These are phyloP conservation scores for Physcomitrium patens DNA, from an alignment of 225 moss, liverwort and hornwort species.

Conservation along the genomic window DNA sequence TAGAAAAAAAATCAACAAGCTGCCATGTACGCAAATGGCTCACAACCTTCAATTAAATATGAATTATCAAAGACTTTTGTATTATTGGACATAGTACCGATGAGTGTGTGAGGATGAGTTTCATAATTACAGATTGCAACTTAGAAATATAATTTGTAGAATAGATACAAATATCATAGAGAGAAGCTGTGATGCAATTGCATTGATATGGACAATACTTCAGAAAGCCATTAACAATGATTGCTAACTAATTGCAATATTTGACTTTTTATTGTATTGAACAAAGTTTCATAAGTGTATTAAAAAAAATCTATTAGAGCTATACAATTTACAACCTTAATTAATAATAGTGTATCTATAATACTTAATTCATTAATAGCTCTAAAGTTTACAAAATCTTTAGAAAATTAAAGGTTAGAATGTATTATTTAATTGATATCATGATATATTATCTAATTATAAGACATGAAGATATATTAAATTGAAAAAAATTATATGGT, in stretches of 20 bases:
- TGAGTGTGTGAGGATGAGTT: no score
- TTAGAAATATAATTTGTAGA: background rate
- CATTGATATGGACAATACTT: background rate
- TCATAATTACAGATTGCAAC: no score
- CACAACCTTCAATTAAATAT: slow-evolving; percentile 32
- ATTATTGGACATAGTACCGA: background rate
- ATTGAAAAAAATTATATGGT: no score
- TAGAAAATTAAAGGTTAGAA: background rate
- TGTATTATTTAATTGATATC: slow-evolving; percentile 23
- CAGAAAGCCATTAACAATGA: background rate
- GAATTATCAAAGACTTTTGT: background rate
- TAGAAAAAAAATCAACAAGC: slow-evolving; percentile 36
- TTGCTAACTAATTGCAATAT: background rate
- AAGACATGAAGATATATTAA: slow-evolving; percentile 28
- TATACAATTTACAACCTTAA: background rate
- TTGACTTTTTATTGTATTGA: no score
- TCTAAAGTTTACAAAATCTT: slow-evolving; percentile 4
- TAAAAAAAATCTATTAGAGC: no score
- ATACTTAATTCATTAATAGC: background rate
- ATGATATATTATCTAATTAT: slow-evolving; percentile 19
- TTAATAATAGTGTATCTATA: background rate
- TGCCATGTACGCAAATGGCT: slow-evolving; percentile 23
- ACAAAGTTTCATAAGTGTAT: no score
- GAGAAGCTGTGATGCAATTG: background rate
- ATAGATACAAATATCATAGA: background rate